These are phyloP conservation scores for Hericium coralloides DNA, from an alignment of 768 basidiomycete species.

Conservation along the genomic window DNA sequence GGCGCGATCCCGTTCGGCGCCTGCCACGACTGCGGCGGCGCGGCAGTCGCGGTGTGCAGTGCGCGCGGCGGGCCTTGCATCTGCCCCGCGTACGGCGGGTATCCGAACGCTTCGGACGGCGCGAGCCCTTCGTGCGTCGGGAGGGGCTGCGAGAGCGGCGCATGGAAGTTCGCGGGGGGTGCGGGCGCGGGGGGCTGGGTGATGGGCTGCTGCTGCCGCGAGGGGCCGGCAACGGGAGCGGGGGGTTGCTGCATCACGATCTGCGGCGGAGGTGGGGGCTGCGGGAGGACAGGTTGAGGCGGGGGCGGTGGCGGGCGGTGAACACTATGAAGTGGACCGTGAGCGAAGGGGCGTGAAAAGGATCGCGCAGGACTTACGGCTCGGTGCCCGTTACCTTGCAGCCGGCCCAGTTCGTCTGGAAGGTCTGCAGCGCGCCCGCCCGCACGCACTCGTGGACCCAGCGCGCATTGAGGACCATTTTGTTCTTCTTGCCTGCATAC, in stretches of 20 bases:
- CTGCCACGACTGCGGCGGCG: conserved; percentile 59
- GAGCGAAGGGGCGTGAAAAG: background rate
- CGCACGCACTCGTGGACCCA: conserved; percentile 79
- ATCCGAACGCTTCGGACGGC: conserved; percentile 19
- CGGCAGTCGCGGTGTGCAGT: conserved; percentile 37
- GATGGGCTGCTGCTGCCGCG: conserved; percentile 8
- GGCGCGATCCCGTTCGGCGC: conserved; percentile 51
- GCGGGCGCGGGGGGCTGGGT: conserved; percentile 13
- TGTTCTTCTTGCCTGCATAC: conserved; percentile 71
- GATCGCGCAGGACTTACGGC: conserved; percentile 33
- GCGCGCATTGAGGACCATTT: conserved; percentile 61
- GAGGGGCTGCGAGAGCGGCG: conserved; percentile 7
- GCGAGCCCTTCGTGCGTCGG: conserved; percentile 13
- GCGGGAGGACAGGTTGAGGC: conserved; percentile 1
- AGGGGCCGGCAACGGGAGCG: conserved; percentile 7
- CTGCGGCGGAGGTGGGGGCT: conserved; percentile 3
- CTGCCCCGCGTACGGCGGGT: conserved; percentile 28
- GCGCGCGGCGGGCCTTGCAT: conserved; percentile 29
- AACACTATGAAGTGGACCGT: background rate
- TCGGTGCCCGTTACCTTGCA: conserved; percentile 76
- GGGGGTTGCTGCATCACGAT: background rate
- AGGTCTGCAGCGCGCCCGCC: conserved; percentile 60
- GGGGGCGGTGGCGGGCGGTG: conserved; percentile 1
- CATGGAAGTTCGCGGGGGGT: conserved; percentile 10
- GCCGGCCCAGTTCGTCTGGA: conserved; percentile 67